Evolutionary conservation across 73 alveolate genomes (phyloP), one percentile per base, ranked within the genome.

Genomic region (Durusdinium trenchii): DNA sequence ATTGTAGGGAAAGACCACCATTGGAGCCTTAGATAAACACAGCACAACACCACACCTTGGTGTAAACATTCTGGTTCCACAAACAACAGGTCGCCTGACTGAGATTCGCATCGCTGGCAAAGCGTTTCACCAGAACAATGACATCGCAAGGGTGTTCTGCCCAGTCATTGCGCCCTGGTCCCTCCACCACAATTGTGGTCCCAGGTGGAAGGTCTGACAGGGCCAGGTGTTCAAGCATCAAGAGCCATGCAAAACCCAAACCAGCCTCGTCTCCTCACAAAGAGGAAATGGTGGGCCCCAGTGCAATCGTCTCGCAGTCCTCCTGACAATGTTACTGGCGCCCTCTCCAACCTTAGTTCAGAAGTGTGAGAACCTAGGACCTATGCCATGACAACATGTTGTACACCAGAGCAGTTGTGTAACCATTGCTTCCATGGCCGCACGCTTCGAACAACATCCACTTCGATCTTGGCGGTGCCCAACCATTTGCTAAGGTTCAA

Each of bases 171-270:
- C 75, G 50, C 38, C 94, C 67, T 18, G 75, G 67, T 46, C 94
- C 94, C 6, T 47, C 67, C 51, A 48, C 48, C 9, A 16, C 16
- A 46, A 83, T 83, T 36, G 46, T 0, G 38, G 35, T 36, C 38
- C 36, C 32, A 48, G 94, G 36, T 3, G 94, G 94, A 36, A 36
- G 30, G 35, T 83, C 94, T 83, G 67, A 50, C 85, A 42, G 87
- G 36, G n/a, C n/a, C n/a, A n/a, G n/a, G n/a, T n/a, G n/a, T n/a
- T n/a, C n/a, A n/a, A n/a, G n/a, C n/a, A n/a, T n/a, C n/a, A n/a
- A n/a, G n/a, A n/a, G n/a, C n/a, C n/a, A n/a, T n/a, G n/a, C n/a
- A n/a, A n/a, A n/a, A n/a, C 4, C 6, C 62, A 9, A 18, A 32
- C 57, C 36, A 23, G 71, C 91, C 91, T 48, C 91, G 1, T 30